Base-by-base conservation (phyloP, 495 filamentous ascomycete species). In the Platismatia glauca region DNA sequence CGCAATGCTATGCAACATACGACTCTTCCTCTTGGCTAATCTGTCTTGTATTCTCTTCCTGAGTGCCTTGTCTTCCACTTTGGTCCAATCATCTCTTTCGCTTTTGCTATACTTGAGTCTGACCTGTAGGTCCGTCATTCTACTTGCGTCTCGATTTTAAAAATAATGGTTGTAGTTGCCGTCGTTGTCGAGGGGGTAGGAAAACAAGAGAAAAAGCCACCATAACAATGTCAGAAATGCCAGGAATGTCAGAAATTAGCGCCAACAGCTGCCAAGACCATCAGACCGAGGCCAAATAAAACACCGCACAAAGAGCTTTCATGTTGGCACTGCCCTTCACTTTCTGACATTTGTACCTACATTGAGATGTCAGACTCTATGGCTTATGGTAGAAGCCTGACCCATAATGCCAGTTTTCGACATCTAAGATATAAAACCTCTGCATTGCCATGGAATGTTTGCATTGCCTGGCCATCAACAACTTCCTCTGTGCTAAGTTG, bases 21-120 rank as follows among this genome's bases (percentile, higher is more conserved):
- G 64, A 7, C 64, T 44, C 41, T 68, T 68, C 34, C 64, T 46
- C 43, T 66, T 58, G 4, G 63, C 66, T 46, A 68, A 55, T 22
- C 64, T 56, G 37, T 68, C 35, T 37, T 68, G 64, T 20, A 66
- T 46, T 22, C 37, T 68, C 59, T 68, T 68, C 15, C 66, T 34
- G 4, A 66, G 64, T 16, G 52, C 58, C 35, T 68, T 68, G 31
- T 68, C 66, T 37, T 68, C 34, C 15, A 62, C 46, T 53, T 62
- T 62, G 2, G 63, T 68, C 66, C 66, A 62, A 44, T 68, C 63
- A n/a, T 68, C 66, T 18, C 22, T 39, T 27, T 61, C 63, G 53
- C 20, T 34, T 41, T 55, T 24, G 15, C 38, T 56, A 39, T 58
- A 63, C 43, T 58, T 57, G 29, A 63, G 27, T 60, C 55, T 66